Evolutionary conservation across 129 eudicot genomes (phyloP).

Genomic region (Flaveria trinervia): DNA sequence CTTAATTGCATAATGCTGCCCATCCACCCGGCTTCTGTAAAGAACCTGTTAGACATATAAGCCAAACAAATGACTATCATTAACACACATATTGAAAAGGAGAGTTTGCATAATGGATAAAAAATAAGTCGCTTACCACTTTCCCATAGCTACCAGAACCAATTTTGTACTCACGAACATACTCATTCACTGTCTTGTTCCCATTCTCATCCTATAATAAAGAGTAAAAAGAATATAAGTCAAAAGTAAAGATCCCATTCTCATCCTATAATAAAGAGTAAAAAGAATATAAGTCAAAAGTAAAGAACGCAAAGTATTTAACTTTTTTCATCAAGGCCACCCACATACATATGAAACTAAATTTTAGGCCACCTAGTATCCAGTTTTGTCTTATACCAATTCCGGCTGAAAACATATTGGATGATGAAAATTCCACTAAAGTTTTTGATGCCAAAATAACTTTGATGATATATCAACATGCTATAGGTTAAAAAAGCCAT

Average conservation of each 20-base stretch:
- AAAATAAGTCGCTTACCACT: slow-evolving; percentile 61
- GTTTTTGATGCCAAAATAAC: not conserved
- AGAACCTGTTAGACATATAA: slow-evolving; percentile 64
- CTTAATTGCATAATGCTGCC: slow-evolving; percentile 95
- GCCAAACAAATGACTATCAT: not conserved
- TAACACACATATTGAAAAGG: not conserved
- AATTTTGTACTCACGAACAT: slow-evolving; percentile 71
- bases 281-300: not conserved
- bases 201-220: slow-evolving; percentile 72
- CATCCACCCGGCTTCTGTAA: slow-evolving; percentile 72
- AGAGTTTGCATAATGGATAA: slow-evolving; percentile 13
- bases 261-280: slow-evolving; percentile 57
- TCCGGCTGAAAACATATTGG: not conserved
- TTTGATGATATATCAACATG: not conserved
- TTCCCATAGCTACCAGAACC: slow-evolving; percentile 96
- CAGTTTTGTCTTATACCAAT: not conserved
- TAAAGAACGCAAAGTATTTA: not conserved
- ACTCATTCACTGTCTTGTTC: slow-evolving; percentile 87
- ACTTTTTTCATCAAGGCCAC: not conserved
- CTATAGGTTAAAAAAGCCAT: not conserved
- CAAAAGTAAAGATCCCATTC: slow-evolving; percentile 41
- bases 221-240: slow-evolving; percentile 3
- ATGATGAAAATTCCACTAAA: not conserved
- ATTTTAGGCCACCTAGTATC: not conserved
- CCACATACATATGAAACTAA: not conserved